phyloP scores from a whole-genome alignment of 2,329 filamentous ascomycete species.

The Penicillium polonicum region DNA sequence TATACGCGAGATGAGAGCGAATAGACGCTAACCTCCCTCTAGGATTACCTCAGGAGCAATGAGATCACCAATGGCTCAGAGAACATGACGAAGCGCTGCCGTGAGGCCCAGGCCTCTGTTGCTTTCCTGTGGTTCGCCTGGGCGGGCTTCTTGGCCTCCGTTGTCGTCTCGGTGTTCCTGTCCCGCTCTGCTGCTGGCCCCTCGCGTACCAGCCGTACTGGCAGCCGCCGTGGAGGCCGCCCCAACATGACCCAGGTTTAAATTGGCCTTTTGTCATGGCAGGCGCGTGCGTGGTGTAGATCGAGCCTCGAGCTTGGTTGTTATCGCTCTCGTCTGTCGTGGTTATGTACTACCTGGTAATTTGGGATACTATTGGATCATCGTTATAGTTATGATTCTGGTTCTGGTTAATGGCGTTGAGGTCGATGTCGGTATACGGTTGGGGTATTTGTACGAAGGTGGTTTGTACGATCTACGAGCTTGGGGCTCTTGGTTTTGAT shows the following conservation, averaged over 20 bases:
- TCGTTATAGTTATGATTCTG: not conserved
- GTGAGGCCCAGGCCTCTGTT: constrained; percentile 51
- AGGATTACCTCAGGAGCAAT: constrained; percentile 45
- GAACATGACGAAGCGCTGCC: constrained; percentile 44
- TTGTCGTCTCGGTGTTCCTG: constrained; percentile 42
- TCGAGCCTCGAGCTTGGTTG: not conserved
- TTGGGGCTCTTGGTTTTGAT: not conserved
- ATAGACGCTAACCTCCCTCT: constrained; percentile 1
- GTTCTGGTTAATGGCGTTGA: constrained; percentile 2
- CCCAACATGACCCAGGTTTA: constrained; percentile 50
- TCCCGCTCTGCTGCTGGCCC: constrained; percentile 35
- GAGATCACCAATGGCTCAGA: constrained; percentile 46
- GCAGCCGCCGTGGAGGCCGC: constrained; percentile 32
- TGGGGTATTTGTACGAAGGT: not conserved
- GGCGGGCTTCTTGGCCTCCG: constrained; percentile 44
- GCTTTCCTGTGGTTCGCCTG: constrained; percentile 55
- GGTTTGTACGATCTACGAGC: not conserved
- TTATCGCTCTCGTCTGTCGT: not conserved
- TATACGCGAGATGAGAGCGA: not conserved
- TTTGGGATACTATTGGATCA: not conserved
- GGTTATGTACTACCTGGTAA: constrained; percentile 3
- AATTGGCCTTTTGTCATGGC: not conserved
- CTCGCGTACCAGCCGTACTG: constrained; percentile 33
- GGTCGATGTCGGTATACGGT: not conserved
- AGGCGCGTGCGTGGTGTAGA: not conserved